Base-by-base conservation (phyloP, 768 basidiomycete species). In the Phylloporus rhodoxanthus region DNA sequence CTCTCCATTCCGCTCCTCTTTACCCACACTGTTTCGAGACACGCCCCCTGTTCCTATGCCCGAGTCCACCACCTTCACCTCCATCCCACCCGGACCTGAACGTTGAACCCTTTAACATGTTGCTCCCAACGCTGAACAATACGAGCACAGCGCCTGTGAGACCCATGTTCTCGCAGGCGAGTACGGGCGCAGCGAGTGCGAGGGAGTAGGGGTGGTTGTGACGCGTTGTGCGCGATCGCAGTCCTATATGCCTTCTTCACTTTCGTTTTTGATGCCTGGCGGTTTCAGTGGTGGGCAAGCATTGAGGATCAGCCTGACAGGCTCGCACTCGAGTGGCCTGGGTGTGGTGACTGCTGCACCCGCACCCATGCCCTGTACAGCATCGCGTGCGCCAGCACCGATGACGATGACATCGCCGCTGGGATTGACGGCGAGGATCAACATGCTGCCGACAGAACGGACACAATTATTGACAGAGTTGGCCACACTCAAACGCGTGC, bases 371-470 rank as follows among this genome's bases (percentile, higher is more conserved):
- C 20, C n/a, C n/a, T n/a, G n/a, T n/a, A n/a, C n/a, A n/a, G 2
- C 38, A 21, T 11, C 5, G 38, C 4, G 38, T 20, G 5, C 20
- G 21, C 13, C 20, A 21, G 43, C 11, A 33, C 13, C 32, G 15
- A 20, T n/a, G 10, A 8, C 15, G 14, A 25, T 10, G 14, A 36
- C 38, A 0, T 32, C 21, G 20, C 45, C 39, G 1, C 33, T 39
- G 8, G 70, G 74, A 6, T 68, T 68, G 30, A 65, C 75, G 14
- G 70, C 74, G 33, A 48, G 36, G 20, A 81, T 78, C 2, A 64
- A 77, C n/a, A 69, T 75, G 11, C 70, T 86, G 6, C 52, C 84
- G 14, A 75, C 77, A 13, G 80, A 85, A 54, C 77, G 83, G 0
- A 80, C 81, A 0, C 66, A 71, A 34, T 59, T 85, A 19, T 62